Base-by-base conservation (phyloP, 78 protist species). In the Guillardia theta region DNA sequence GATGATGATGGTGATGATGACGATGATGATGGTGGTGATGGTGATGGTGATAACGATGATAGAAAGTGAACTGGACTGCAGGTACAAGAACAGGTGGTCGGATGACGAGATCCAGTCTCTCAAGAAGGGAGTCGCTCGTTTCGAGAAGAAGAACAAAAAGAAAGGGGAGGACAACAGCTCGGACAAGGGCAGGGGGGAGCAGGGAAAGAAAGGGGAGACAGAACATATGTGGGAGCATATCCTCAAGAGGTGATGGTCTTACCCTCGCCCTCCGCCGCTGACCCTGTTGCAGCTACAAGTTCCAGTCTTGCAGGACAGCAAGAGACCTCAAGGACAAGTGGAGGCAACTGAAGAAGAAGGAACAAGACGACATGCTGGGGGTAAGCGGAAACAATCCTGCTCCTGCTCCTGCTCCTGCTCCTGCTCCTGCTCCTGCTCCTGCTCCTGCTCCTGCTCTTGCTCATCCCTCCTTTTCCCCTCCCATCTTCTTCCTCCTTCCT, bases 51-150 rank as follows among this genome's bases (percentile, higher is more conserved):
- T 36, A 70, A 18, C 1, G 83, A 0, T 58, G 21, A 36, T 36
- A 12, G n/a, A 43, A 70, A 15, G 6, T 18, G 5, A 24, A 24
- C 27, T 24, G 6, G 70, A 6, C 39, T 9, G 70, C 83, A 70
- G 83, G 41, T 70, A 70, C 83, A 70, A 70, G 41, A 70, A 70
- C 83, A 36, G 83, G 1, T 70, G 83, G 83, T 70, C 83, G 83
- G 83, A 70, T 4, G 41, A 12, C 9, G 83, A 70, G 22, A 70
- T 70, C 10, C 1, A 36, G 41, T 15, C 9, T 24, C 41, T 70
- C 36, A 12, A 24, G 41, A 70, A 70, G 4, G 83, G 83, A 24
- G 9, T 22, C 83, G 41, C 83, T 4, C 83, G 83, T 1, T 70
- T 70, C 22, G 83, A 24, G 4, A 70, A 70, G 22, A 24, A 24